Evolutionary conservation across 2,329 filamentous ascomycete species (phyloP).

Genomic region (Conoideocrella luteorostrata): DNA sequence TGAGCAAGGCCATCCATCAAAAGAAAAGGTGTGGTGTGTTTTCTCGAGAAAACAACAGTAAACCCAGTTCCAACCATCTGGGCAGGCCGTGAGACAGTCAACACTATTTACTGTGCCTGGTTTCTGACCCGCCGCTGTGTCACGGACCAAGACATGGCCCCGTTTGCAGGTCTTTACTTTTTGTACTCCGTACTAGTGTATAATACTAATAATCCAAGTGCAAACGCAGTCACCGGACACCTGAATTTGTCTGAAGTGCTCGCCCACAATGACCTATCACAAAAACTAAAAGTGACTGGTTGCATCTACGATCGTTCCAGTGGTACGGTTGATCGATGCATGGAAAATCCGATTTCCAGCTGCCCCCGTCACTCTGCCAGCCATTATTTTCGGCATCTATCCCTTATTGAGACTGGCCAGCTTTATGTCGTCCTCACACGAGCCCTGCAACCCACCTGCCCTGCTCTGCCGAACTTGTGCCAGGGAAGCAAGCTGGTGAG

Average conservation of each 20-base stretch:
- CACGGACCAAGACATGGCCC: background rate
- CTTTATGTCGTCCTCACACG: no score
- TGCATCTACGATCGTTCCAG: background rate
- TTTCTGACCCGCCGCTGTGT: background rate
- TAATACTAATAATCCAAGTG: no score
- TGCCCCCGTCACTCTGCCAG: background rate
- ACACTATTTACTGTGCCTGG: background rate
- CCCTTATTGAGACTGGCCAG: no score
- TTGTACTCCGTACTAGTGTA: no score
- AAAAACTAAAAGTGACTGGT: background rate
- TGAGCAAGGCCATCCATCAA: no score
- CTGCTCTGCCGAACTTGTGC: no score
- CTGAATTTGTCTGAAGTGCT: background rate
- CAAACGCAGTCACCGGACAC: no score
- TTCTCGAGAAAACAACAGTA: slow-evolving; percentile 16
- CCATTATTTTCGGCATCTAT: background rate
- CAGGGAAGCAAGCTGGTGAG: no score
- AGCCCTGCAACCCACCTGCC: no score
- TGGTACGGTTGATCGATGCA: background rate
- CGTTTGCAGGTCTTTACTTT: background rate
- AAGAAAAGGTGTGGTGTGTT: no score
- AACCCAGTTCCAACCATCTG: background rate
- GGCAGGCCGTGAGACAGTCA: background rate
- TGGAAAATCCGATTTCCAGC: background rate
- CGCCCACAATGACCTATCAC: background rate